These are phyloP conservation scores for Lagerstroemia speciosa DNA, from an alignment of 345 rosid genomes.

Conservation along the genomic window DNA sequence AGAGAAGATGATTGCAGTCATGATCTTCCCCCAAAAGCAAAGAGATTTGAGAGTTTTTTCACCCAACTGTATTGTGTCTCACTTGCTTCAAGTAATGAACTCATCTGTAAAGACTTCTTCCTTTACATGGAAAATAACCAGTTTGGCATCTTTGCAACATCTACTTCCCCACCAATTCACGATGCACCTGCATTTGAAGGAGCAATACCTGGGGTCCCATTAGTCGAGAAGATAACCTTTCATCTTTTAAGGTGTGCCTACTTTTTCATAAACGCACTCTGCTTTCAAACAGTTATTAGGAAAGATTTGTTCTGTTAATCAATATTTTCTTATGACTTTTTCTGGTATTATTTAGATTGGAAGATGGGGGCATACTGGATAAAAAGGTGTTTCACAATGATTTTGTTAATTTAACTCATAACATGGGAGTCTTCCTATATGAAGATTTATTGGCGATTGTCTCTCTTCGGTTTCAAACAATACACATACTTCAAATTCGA, in stretches of 20 bases:
- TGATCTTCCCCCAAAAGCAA: conserved; percentile 57
- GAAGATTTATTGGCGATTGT: conserved; percentile 86
- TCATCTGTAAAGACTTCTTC: conserved; percentile 85
- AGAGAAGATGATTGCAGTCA: conserved; percentile 39
- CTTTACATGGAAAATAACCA: conserved; percentile 54
- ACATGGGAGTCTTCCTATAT: conserved; percentile 79
- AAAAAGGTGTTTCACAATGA: conserved; percentile 81
- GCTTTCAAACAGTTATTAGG: not conserved
- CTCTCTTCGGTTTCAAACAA: conserved; percentile 77
- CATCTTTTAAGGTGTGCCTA: conserved; percentile 52
- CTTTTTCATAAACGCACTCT: not conserved
- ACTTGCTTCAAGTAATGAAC: conserved; percentile 77
- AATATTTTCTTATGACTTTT: conserved; percentile 8
- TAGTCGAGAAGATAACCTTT: conserved; percentile 76
- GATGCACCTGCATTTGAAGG: conserved; percentile 59
- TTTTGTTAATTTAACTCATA: conserved; percentile 63
- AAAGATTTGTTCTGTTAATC: not conserved
- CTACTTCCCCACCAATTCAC: conserved; percentile 80
- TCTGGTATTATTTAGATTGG: conserved; percentile 39
- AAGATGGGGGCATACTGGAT: conserved; percentile 73
- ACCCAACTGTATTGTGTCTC: conserved; percentile 55
- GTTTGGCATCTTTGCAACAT: conserved; percentile 85
- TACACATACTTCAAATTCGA: conserved; percentile 83
- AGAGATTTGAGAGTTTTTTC: conserved; percentile 82
- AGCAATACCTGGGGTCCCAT: conserved; percentile 78